These are phyloP conservation scores for Zymoseptoria crescenta DNA, from an alignment of 2,329 filamentous ascomycete species.

Conservation along the genomic window DNA sequence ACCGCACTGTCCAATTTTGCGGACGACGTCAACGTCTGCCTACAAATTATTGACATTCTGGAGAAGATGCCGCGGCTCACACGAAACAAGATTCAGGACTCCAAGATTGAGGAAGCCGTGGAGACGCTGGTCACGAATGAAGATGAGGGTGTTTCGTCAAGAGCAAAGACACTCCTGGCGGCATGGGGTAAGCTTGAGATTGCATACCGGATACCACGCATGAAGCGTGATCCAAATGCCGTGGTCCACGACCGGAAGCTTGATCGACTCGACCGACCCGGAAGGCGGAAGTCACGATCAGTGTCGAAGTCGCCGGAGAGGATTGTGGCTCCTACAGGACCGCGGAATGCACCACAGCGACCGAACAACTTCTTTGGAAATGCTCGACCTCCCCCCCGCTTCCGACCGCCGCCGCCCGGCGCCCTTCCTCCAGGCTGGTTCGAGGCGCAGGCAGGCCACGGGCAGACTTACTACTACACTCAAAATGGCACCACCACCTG, in stretches of 20 bases:
- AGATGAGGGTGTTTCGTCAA: slow-evolving; percentile 60
- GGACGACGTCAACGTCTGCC: slow-evolving; percentile 80
- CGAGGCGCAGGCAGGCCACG: slow-evolving; percentile 60
- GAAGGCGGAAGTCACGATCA: slow-evolving; percentile 42
- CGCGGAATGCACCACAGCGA: slow-evolving; percentile 50
- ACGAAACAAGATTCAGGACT: slow-evolving; percentile 93
- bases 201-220: slow-evolving; percentile 85
- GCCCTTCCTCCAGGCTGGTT: slow-evolving; percentile 81
- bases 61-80: slow-evolving; percentile 84
- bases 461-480: slow-evolving; percentile 79
- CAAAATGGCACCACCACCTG: slow-evolving; percentile 71
- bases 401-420: slow-evolving; percentile 38
- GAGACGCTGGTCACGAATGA: slow-evolving; percentile 59
- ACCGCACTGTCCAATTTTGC: slow-evolving; percentile 76
- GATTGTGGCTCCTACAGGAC: slow-evolving; percentile 44
- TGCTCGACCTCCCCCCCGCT: slow-evolving; percentile 38
- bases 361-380: slow-evolving; percentile 49
- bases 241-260: slow-evolving; percentile 45
- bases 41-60: slow-evolving; percentile 84
- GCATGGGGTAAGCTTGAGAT: slow-evolving; percentile 86
- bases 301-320: slow-evolving; percentile 42
- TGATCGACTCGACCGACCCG: slow-evolving; percentile 56
- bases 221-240: slow-evolving; percentile 69
- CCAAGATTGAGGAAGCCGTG: slow-evolving; percentile 82
- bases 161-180: slow-evolving; percentile 63